Evolutionary conservation across 306 rosid species (phyloP), one percentile per base, ranked within the genome.

Genomic region (Benincasa hispida): DNA sequence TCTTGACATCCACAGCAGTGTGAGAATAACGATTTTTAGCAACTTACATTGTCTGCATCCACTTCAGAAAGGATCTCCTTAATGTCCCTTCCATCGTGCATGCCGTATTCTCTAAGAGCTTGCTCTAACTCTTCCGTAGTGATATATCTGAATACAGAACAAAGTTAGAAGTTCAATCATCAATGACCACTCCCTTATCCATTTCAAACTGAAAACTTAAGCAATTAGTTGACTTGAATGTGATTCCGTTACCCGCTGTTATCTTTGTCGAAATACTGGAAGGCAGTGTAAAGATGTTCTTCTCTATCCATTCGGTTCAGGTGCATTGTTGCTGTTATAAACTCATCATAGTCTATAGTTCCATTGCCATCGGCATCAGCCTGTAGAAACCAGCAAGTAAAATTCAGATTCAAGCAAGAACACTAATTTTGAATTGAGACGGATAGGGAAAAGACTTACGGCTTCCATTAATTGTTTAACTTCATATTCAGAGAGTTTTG

Each of bases 301-400:
- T 92, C 99, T 88, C 86, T 89, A 76, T 95, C 96, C 96, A 90
- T 67, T 68, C 98, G 81, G 85, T 95, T 95, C 90, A 95, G 66
- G 85, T 92, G 98, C 96, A 95, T 85, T 19, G 99, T 95, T 77
- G 99, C 99, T 48, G 99, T 84, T 85, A 95, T 95, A 90, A 95
- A 95, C 78, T 92, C 99, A 2, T 92, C 99, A 10, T 95, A 95
- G 82, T 95, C 98, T 81, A 95, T 95, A 32, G 88, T 82, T 74
- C 99, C 99, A 53, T 95, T 87, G n/a, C 99, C 98, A 83, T 95
- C 99, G 10, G 96, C 98, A 83, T 95, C 99, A 51, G 98, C 99
- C 98, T 93, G 79, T 78, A 25, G 42, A 22, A 34, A 62, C 39
- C n/a, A 19, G 56, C 72, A 70, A 9, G 53, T 75, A 15, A 25